Conservation (phyloP, 495 filamentous ascomycete genomes). For the Daldinia bambusicola region DNA sequence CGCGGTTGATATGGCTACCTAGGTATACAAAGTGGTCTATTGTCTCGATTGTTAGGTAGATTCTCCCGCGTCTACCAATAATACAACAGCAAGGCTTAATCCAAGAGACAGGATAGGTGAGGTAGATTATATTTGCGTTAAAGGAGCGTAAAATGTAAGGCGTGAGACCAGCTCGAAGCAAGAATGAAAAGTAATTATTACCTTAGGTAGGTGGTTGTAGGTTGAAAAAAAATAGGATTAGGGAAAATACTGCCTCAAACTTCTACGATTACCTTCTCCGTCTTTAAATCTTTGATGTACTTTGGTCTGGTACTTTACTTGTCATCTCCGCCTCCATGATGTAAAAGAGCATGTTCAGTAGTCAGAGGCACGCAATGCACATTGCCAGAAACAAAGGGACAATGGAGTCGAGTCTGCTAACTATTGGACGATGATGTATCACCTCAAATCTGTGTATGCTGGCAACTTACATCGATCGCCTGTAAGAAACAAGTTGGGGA, state of each 20-base stretch:
- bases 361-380: constrained; percentile 16
- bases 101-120: not conserved
- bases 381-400: constrained; percentile 12
- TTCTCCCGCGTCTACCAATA: not conserved
- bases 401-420: constrained; percentile 1
- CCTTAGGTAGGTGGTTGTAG: not conserved
- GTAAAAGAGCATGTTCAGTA: constrained; percentile 11
- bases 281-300: not conserved
- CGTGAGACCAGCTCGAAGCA: constrained; percentile 31
- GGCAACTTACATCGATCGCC: constrained; percentile 6
- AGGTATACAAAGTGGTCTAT: not conserved
- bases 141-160: constrained; percentile 16
- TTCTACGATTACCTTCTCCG: not conserved
- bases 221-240: not conserved
- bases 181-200: not conserved
- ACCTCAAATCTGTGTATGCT: not conserved
- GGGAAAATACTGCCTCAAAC: constrained; percentile 4
- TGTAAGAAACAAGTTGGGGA: constrained; percentile 1
- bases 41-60: not conserved
- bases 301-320: not conserved
- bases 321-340: constrained; percentile 8
- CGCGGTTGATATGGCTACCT: not conserved
- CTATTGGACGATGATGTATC: constrained; percentile 23
- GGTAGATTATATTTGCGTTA: constrained; percentile 9
- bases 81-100: not conserved